phyloP scores from a whole-genome alignment of 2,329 filamentous ascomycete species.

The Xenosphaeropsis pyriputrescens region DNA sequence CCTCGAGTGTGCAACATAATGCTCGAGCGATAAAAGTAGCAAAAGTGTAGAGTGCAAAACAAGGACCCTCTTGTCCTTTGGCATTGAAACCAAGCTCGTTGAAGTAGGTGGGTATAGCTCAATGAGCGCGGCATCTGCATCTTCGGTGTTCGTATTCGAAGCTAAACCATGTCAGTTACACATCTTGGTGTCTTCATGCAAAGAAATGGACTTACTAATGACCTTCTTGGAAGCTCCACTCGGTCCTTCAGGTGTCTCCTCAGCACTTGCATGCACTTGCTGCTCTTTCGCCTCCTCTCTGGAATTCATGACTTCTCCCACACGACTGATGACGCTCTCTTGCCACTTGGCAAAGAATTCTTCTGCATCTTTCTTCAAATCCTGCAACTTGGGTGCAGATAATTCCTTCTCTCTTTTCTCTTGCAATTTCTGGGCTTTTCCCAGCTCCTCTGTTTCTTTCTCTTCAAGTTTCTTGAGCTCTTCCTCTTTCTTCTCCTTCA shows the following conservation, averaged over 20 bases:
- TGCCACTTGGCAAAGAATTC: slow-evolving; percentile 73
- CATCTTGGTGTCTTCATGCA: not conserved
- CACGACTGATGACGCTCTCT: slow-evolving; percentile 48
- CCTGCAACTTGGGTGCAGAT: slow-evolving; percentile 33
- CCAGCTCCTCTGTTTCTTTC: slow-evolving; percentile 17
- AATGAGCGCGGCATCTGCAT: slow-evolving; percentile 31
- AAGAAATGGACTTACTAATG: slow-evolving; percentile 10
- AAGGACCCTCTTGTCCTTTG: slow-evolving; percentile 45
- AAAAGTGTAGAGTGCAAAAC: slow-evolving; percentile 61
- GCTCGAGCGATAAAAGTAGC: slow-evolving; percentile 56
- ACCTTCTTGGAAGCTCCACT: slow-evolving; percentile 10
- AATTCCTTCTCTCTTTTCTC: slow-evolving; percentile 31
- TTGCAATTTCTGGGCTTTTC: slow-evolving; percentile 15
- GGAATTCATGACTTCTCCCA: slow-evolving; percentile 51
- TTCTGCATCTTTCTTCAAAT: slow-evolving; percentile 56
- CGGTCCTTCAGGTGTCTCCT: slow-evolving; percentile 10
- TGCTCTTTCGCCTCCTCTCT: slow-evolving; percentile 23
- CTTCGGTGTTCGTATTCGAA: slow-evolving; percentile 25
- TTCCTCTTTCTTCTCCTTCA: slow-evolving; percentile 9
- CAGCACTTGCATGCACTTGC: slow-evolving; percentile 13
- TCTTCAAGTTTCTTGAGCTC: slow-evolving; percentile 9
- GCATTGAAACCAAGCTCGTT: slow-evolving; percentile 43
- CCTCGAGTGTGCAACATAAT: slow-evolving; percentile 62
- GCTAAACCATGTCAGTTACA: slow-evolving; percentile 7
- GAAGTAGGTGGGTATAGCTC: slow-evolving; percentile 41